phyloP scores from a whole-genome alignment of 345 rosid genomes.

The Salix arbutifolia region DNA sequence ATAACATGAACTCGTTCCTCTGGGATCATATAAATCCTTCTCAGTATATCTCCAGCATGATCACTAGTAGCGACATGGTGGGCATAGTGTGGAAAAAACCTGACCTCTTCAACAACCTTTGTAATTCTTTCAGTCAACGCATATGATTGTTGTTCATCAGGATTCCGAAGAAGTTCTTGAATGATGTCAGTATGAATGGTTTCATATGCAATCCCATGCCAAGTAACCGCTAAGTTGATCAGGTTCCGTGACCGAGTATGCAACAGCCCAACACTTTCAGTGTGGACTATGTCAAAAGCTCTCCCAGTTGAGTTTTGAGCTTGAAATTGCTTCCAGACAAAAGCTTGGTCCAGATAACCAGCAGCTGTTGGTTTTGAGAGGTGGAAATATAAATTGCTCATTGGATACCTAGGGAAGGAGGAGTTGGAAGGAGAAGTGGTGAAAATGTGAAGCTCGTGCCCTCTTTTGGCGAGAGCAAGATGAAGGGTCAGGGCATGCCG shows the following conservation, averaged over 20 bases:
- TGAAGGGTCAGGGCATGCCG: conserved; percentile 82
- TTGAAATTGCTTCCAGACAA: conserved; percentile 64
- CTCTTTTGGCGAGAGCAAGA: conserved; percentile 72
- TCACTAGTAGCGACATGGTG: conserved; percentile 94
- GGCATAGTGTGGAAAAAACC: conserved; percentile 71
- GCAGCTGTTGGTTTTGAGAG: conserved; percentile 67
- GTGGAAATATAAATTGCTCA: conserved; percentile 56
- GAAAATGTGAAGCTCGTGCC: conserved; percentile 88
- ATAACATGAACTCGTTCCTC: conserved; percentile 86
- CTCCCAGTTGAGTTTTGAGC: conserved; percentile 57
- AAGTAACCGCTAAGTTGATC: conserved; percentile 59
- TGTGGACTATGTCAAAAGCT: conserved; percentile 82
- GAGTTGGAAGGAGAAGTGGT: conserved; percentile 49
- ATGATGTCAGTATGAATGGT: conserved; percentile 85
- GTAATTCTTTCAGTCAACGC: conserved; percentile 52
- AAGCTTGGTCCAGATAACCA: conserved; percentile 74
- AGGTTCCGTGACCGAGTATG: conserved; percentile 71
- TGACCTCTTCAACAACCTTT: conserved; percentile 76
- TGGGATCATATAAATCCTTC: conserved; percentile 88
- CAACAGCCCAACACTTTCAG: conserved; percentile 81
- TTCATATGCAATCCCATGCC: conserved; percentile 96
- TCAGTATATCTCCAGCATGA: conserved; percentile 82
- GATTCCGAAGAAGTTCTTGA: conserved; percentile 62
- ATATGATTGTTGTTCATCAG: conserved; percentile 48
- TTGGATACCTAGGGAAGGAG: conserved; percentile 46